Conservation (phyloP, 768 basidiomycete genomes). For the Termitomyces sp. region DNA sequence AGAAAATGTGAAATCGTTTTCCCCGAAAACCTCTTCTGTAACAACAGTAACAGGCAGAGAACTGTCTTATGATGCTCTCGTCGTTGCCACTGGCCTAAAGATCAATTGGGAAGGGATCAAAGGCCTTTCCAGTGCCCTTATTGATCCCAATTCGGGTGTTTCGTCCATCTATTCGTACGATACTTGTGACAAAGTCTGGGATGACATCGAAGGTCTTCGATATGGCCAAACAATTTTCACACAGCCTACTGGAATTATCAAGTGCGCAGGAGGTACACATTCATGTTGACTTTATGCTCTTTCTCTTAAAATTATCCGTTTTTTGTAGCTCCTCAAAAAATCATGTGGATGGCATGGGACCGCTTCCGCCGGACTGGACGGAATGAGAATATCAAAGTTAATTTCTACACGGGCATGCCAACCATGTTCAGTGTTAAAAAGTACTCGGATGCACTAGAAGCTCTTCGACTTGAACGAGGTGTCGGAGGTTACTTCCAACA, state of each 20-base stretch:
- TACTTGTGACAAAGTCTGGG: conserved; percentile 87
- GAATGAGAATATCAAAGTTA: conserved; percentile 51
- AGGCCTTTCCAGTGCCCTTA: conserved; percentile 73
- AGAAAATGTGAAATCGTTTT: conserved; percentile 70
- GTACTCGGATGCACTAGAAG: conserved; percentile 85
- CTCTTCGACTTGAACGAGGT: conserved; percentile 72
- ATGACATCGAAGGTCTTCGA: conserved; percentile 71
- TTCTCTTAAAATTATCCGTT: neutral
- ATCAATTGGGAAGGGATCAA: conserved; percentile 76
- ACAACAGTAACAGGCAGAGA: conserved; percentile 67
- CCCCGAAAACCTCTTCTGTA: conserved; percentile 70
- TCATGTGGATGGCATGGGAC: conserved; percentile 98
- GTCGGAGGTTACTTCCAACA: conserved; percentile 80
- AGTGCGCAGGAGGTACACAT: conserved; percentile 81
- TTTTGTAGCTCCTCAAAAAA: conserved; percentile 78
- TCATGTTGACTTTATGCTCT: neutral
- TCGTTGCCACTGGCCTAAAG: conserved; percentile 88
- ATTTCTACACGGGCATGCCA: conserved; percentile 90
- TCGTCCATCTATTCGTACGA: conserved; percentile 91
- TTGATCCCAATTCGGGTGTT: conserved; percentile 75
- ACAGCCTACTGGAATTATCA: conserved; percentile 88
- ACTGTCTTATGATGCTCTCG: conserved; percentile 78
- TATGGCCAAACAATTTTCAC: conserved; percentile 90
- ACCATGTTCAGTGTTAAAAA: conserved; percentile 97
- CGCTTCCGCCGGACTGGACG: conserved; percentile 62